phyloP scores from a whole-genome alignment of 305 asterid genomes.

The Salvia sclarea region DNA sequence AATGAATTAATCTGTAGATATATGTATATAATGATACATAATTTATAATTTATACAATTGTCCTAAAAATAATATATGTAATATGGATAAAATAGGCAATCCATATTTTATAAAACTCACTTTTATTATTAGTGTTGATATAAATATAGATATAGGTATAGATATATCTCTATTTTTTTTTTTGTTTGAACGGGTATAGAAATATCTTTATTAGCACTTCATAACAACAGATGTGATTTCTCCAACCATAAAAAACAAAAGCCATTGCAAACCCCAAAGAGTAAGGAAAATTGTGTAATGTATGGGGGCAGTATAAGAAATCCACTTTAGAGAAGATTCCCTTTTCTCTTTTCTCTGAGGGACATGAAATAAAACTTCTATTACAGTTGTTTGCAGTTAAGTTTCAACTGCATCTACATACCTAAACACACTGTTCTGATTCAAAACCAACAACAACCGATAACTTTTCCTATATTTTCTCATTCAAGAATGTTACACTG shows the following conservation, averaged over 20 bases:
- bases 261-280: background rate
- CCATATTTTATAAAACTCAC: too few relatives aligned
- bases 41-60: too few relatives aligned
- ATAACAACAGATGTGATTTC: background rate
- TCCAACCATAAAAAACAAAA: background rate
- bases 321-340: background rate
- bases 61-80: too few relatives aligned
- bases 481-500: conserved; percentile 1
- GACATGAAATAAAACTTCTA: background rate
- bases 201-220: too few relatives aligned
- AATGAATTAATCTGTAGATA: too few relatives aligned
- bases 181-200: too few relatives aligned
- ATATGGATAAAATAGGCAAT: too few relatives aligned
- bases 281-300: background rate
- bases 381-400: conserved; percentile 12
- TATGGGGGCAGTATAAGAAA: background rate
- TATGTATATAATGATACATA: too few relatives aligned
- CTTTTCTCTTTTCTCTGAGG: too few relatives aligned
- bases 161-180: too few relatives aligned
- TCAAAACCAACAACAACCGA: background rate
- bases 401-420: background rate
- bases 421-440: conserved; percentile 7
- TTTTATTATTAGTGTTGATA: too few relatives aligned
- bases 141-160: too few relatives aligned
- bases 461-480: background rate